A percentile compares a stretch with the other conserved stretches of the same genome.
Evolutionary conservation across 2,329 filamentous ascomycete genomes (phyloP).

Genomic region (Aspergillus aculeatinus): DNA sequence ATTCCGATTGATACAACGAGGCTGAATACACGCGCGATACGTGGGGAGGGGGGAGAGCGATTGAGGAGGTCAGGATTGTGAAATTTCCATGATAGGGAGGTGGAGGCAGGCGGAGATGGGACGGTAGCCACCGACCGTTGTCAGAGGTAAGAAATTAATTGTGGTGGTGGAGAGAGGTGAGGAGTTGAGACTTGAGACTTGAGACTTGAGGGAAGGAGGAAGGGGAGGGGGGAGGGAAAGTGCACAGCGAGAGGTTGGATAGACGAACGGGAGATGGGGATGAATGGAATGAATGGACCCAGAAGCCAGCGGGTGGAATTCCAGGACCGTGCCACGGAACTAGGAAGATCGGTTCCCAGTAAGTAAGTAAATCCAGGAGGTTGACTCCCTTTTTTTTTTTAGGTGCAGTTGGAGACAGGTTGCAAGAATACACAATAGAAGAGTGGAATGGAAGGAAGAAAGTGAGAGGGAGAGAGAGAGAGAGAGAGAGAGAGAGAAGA

Average conservation of each 20-base stretch:
- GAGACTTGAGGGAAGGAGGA: neutral
- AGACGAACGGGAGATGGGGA: constrained; percentile 6
- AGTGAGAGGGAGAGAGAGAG: too few species aligned
- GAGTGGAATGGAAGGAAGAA: too few species aligned
- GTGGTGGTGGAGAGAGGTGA: neutral
- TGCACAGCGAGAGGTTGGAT: constrained; percentile 10
- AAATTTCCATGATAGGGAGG: constrained; percentile 20
- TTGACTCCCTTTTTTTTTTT: neutral
- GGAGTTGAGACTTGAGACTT: neutral
- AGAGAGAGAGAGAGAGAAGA: too few species aligned
- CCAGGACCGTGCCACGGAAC: constrained; percentile 9
- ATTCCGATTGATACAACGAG: constrained; percentile 4
- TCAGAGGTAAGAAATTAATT: neutral
- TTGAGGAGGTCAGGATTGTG: constrained; percentile 6
- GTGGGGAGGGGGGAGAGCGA: neutral
- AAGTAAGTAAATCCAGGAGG: constrained; percentile 6
- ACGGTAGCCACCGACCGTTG: constrained; percentile 11
- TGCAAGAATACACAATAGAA: too few species aligned
- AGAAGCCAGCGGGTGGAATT: constrained; percentile 15
- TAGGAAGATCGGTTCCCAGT: constrained; percentile 10
- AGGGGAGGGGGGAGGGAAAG: constrained; percentile 6
- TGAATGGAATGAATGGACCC: constrained; percentile 9
- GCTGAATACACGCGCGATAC: constrained; percentile 2
- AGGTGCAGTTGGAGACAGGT: neutral
- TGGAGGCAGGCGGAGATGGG: constrained; percentile 4